Percentiles rank a stretch among this genome's conserved stretches.
phyloP scores from a whole-genome alignment of 2,329 filamentous ascomycete species.

The Pseudovirgaria hyperparasitica region DNA sequence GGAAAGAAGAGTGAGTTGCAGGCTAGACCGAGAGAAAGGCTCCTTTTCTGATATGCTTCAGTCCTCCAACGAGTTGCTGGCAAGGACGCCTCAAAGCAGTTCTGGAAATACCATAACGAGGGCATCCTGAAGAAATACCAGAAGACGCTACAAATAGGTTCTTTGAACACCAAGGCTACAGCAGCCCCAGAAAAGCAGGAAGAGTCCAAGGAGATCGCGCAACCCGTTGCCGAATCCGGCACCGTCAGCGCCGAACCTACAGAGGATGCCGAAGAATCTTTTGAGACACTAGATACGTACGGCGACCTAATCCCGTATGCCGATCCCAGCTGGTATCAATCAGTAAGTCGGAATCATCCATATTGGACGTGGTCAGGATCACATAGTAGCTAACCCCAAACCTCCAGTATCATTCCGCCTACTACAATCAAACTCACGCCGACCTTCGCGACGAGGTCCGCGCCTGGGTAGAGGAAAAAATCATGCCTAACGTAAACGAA shows the following conservation, averaged over 20 bases:
- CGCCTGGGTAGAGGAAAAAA: conserved; percentile 77
- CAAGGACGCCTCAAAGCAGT: conserved; percentile 57
- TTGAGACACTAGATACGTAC: conserved; percentile 69
- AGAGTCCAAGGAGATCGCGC: conserved; percentile 29
- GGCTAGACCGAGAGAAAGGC: conserved; percentile 1
- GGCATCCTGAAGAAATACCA: conserved; percentile 51
- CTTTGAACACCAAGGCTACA: conserved; percentile 66
- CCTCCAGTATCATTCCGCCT: conserved; percentile 77
- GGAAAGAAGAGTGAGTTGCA: conserved; percentile 51
- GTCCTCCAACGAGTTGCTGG: conserved; percentile 52
- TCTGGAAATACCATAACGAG: conserved; percentile 54
- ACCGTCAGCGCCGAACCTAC: conserved; percentile 28
- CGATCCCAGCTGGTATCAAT: conserved; percentile 91
- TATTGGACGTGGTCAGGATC: background rate
- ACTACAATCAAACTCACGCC: conserved; percentile 89
- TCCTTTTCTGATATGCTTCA: conserved; percentile 17
- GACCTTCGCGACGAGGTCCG: conserved; percentile 84
- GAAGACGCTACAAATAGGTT: conserved; percentile 48
- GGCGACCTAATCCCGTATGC: conserved; percentile 82
- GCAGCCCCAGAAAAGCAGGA: conserved; percentile 35
- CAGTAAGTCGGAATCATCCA: conserved; percentile 44
- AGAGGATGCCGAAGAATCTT: conserved; percentile 36
- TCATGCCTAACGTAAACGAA: conserved; percentile 85
- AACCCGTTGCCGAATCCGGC: conserved; percentile 49
- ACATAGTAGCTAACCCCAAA: conserved; percentile 4